Conservation (phyloP, 2,329 filamentous ascomycete genomes). For the Passalora sequoiae region DNA sequence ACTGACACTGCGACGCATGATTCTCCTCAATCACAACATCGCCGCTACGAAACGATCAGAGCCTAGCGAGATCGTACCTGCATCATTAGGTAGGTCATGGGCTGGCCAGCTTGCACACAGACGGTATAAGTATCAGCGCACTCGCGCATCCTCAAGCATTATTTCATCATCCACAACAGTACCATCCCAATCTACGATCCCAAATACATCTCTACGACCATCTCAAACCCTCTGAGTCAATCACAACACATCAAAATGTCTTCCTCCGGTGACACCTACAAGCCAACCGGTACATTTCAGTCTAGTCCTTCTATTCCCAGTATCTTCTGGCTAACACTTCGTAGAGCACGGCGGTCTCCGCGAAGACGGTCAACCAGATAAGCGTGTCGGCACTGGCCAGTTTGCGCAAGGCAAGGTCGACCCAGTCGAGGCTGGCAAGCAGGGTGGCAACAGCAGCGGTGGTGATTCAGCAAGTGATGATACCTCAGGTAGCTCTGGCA, state of each 20-base stretch:
- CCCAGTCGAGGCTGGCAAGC: slow-evolving; percentile 38
- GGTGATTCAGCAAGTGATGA: slow-evolving; percentile 11
- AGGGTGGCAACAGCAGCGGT: slow-evolving; percentile 33
- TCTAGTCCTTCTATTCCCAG: neutral
- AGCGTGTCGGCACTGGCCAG: slow-evolving; percentile 40
- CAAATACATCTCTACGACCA: neutral
- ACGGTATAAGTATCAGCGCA: neutral
- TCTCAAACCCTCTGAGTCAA: slow-evolving; percentile 8
- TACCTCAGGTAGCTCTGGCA: slow-evolving; percentile 18
- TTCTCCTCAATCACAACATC: neutral
- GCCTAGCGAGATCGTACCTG: slow-evolving; percentile 1
- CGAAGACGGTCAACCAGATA: slow-evolving; percentile 40
- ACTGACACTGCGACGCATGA: neutral
- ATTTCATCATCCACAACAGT: neutral
- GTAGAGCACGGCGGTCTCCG: slow-evolving; percentile 41
- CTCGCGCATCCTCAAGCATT: neutral
- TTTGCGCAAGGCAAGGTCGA: slow-evolving; percentile 42
- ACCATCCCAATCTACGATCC: neutral
- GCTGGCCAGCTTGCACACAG: too few relatives aligned
- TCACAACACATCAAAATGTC: slow-evolving; percentile 12
- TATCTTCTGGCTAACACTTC: neutral
- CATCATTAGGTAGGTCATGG: too few relatives aligned
- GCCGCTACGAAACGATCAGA: neutral
- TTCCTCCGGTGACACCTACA: slow-evolving; percentile 34
- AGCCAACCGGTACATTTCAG: slow-evolving; percentile 34